Evolutionary conservation across 169 alveolate species (phyloP), one percentile per base, ranked within the genome.

Genomic region (Plasmodium coatneyi): DNA sequence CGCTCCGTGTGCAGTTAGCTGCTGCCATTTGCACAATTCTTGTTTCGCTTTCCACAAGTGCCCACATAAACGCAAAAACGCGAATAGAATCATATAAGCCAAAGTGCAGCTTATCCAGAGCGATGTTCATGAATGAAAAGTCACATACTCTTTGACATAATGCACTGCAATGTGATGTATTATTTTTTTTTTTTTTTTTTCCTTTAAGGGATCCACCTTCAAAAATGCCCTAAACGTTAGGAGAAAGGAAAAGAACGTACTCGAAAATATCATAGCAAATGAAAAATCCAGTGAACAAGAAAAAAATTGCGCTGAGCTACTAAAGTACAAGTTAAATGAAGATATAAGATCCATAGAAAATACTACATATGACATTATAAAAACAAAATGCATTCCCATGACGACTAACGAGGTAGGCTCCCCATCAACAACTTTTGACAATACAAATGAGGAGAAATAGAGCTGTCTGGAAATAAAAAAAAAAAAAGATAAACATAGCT

Each of bases 221-320:
- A 91, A 81, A 49, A 91, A 81, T 91, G 95, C 95, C 56, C 71
- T 91, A 80, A 91, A 91, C 83, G 82, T 81, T 74, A 91, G 60
- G 76, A 91, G 95, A 56, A 91, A 91, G 43, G 95, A 91, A 56
- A 80, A 91, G 28, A 91, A 74, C 49, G 60, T 71, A 5, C 80
- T 91, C 32, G 95, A 91, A 52, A 91, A 82, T 49, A 80, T 89
- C 66, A 74, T 74, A 34, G 28, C 83, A 71, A 71, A 91, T 71
- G 92, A 91, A 81, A 49, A 80, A 49, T 19, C 80, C 4, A 82
- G 34, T 16, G 91, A 36, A 28, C 52, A 82, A 14, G 95, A 80
- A 81, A 91, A 39, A 78, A 49, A 30, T 0, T 91, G 95, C 83
- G 95, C 92, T 14, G 70, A 91, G 30, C 56, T 91, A 46, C 92